Evolutionary conservation across 2,329 filamentous ascomycete species (phyloP).

Genomic region (Fusarium annulatum): DNA sequence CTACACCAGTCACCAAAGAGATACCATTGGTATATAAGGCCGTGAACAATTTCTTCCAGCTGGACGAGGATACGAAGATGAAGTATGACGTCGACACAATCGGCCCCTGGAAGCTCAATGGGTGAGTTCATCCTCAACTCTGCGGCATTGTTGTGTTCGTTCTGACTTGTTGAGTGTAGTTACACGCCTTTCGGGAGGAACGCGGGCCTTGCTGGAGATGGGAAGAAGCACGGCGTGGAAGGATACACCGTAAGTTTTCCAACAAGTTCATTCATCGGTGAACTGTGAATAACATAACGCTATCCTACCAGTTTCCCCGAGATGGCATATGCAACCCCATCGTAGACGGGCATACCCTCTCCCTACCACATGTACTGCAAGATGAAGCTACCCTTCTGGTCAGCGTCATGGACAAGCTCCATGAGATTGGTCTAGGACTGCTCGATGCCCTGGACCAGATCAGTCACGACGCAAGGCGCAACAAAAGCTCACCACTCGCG

Average conservation of each 20-base stretch:
- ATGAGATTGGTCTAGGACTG: not conserved
- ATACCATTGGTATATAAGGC: not conserved
- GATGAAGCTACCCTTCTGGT: not conserved
- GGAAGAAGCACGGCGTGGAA: not conserved
- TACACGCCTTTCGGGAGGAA: not conserved
- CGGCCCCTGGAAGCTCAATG: not conserved
- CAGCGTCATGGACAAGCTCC: not conserved
- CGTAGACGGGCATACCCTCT: not conserved
- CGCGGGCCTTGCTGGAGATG: not conserved
- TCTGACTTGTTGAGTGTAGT: not conserved
- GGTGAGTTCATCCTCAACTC: not conserved
- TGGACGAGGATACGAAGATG: not conserved
- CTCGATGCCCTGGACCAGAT: not conserved
- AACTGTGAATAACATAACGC: not conserved
- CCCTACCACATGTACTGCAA: not conserved
- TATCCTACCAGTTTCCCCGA: not conserved
- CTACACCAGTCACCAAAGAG: not conserved
- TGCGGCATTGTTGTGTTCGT: not conserved
- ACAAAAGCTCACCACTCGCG: not conserved
- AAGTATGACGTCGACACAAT: not conserved
- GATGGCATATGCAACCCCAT: not conserved
- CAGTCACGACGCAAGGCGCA: not conserved
- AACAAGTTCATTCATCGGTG: rapidly evolving
- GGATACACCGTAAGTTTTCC: not conserved
- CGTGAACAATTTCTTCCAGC: not conserved